Percentiles rank a stretch among this genome's conserved stretches.
Conservation (phyloP, 352 stramenopile genomes). For the Phytopythium helicoides region DNA sequence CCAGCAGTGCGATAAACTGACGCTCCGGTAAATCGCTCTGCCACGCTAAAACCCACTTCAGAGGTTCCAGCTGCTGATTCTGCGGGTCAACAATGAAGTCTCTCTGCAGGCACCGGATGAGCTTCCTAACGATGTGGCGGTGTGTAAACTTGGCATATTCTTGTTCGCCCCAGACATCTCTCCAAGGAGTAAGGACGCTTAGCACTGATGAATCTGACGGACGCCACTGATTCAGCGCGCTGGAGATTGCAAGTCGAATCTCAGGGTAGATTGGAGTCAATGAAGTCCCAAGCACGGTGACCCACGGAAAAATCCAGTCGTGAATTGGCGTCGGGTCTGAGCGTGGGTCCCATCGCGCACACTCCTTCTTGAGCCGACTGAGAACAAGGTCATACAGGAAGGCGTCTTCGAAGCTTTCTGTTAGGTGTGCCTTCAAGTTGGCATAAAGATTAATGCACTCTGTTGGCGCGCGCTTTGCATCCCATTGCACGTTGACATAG, state of each 20-base stretch:
- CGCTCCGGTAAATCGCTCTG: constrained; percentile 56
- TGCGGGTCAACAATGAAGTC: constrained; percentile 79
- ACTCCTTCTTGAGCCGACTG: constrained; percentile 67
- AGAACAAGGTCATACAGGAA: constrained; percentile 70
- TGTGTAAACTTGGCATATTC: constrained; percentile 86
- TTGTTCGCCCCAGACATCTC: constrained; percentile 65
- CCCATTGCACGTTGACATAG: constrained; percentile 67
- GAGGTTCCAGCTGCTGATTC: constrained; percentile 59
- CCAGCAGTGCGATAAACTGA: constrained; percentile 80
- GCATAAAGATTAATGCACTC: constrained; percentile 44
- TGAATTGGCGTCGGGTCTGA: constrained; percentile 56
- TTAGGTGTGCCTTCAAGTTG: constrained; percentile 51
- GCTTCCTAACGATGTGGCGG: constrained; percentile 69
- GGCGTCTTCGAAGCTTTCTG: constrained; percentile 38
- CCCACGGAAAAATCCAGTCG: constrained; percentile 80
- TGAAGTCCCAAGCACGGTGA: constrained; percentile 31
- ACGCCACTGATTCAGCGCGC: constrained; percentile 76
- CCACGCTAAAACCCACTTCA: constrained; percentile 81
- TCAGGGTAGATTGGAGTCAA: constrained; percentile 64
- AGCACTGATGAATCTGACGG: constrained; percentile 70
- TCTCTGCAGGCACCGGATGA: constrained; percentile 74
- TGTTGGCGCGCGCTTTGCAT: constrained; percentile 29
- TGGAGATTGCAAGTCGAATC: constrained; percentile 61
- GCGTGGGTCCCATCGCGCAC: constrained; percentile 52
- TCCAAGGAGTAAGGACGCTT: constrained; percentile 65